A percentile compares a stretch with the other conserved stretches of the same genome.
These are phyloP conservation scores for Fabrea salina DNA, from an alignment of 169 alveolate genomes.

Conservation along the genomic window DNA sequence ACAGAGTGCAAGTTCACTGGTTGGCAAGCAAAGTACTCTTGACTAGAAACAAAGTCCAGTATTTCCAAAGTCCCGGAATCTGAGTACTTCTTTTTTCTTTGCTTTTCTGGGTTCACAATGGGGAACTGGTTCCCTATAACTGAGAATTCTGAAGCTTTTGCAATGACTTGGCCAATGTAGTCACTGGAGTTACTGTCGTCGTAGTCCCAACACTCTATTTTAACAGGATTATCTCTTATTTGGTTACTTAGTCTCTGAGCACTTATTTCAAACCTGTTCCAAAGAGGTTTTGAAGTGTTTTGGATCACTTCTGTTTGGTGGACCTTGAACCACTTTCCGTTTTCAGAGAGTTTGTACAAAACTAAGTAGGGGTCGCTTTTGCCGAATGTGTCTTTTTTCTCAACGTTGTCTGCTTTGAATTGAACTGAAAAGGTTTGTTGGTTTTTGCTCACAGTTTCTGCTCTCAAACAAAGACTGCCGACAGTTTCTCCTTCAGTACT, in stretches of 20 bases:
- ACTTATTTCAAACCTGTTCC: constrained; percentile 41
- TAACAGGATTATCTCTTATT: constrained; percentile 9
- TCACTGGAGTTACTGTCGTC: background rate
- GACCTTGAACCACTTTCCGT: constrained; percentile 23
- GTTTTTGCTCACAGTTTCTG: no score
- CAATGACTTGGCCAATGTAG: background rate
- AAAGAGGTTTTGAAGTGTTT: constrained; percentile 41
- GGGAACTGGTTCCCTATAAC: background rate
- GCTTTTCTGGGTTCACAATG: background rate
- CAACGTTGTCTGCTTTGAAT: constrained; percentile 16
- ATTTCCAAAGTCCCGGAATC: background rate
- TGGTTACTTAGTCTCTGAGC: constrained; percentile 15
- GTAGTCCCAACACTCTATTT: constrained; percentile 53
- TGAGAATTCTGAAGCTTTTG: background rate
- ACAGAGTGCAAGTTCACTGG: no score
- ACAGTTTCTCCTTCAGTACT: no score
- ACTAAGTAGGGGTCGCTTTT: constrained; percentile 40
- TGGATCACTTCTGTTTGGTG: constrained; percentile 37
- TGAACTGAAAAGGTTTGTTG: no score
- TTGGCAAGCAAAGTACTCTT: no score
- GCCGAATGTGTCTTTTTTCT: constrained; percentile 38
- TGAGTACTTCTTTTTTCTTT: background rate
- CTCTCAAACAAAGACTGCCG: no score
- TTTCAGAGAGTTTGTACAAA: constrained; percentile 31
- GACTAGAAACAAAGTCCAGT: no score